Conservation (phyloP, 768 basidiomycete species). For the Kwoniella newhampshirensis region DNA sequence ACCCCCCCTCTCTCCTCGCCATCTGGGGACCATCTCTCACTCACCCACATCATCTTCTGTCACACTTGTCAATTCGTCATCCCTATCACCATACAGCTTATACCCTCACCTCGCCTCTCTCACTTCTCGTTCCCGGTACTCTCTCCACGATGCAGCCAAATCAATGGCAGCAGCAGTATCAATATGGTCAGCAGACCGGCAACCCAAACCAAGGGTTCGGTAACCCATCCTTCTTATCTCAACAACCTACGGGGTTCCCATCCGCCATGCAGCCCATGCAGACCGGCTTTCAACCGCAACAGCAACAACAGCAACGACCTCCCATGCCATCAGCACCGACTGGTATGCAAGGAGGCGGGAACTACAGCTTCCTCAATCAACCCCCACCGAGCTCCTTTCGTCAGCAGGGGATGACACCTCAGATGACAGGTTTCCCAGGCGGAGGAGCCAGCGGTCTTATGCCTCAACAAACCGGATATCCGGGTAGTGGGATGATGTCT, state of each 20-base stretch:
- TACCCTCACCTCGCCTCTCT: not conserved
- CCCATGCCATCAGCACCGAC: constrained; percentile 10
- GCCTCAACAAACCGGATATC: constrained; percentile 37
- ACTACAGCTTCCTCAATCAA: constrained; percentile 38
- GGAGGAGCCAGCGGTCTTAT: constrained; percentile 28
- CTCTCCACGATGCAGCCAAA: constrained; percentile 26
- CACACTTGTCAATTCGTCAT: not conserved
- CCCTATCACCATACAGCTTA: not conserved
- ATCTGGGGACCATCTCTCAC: not conserved
- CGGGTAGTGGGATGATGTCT: constrained; percentile 33
- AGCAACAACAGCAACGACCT: constrained; percentile 32
- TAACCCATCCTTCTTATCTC: constrained; percentile 22
- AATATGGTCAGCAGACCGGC: constrained; percentile 39
- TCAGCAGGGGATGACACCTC: constrained; percentile 46
- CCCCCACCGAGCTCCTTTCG: constrained; percentile 40
- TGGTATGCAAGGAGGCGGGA: constrained; percentile 14
- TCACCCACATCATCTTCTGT: constrained; percentile 1
- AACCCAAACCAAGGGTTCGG: constrained; percentile 23
- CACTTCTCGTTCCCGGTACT: not conserved
- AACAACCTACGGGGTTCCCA: constrained; percentile 28
- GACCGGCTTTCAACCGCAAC: constrained; percentile 26
- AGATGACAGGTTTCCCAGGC: constrained; percentile 34
- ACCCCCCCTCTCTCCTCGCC: not conserved
- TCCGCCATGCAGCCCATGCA: constrained; percentile 16
- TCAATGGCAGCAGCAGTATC: constrained; percentile 31